phyloP scores from a whole-genome alignment of 78 protist genomes.

The Dictyostelium citrinum region DNA sequence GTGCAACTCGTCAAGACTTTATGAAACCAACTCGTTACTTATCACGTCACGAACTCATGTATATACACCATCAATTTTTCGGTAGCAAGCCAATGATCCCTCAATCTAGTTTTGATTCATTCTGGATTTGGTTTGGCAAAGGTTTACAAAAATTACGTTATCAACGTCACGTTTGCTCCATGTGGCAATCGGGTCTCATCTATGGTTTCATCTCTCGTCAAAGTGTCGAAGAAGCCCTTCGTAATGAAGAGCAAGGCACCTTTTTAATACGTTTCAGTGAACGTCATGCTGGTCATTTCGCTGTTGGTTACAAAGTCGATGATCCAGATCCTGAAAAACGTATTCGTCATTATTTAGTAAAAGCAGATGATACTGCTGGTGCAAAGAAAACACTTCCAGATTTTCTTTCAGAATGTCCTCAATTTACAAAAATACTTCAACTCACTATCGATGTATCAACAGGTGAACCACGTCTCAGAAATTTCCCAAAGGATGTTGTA shows the following conservation, averaged over 20 bases:
- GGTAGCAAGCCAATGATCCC: conserved; percentile 49
- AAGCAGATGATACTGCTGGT: conserved; percentile 40
- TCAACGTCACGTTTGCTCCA: conserved; percentile 74
- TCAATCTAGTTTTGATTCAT: conserved; percentile 65
- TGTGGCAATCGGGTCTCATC: conserved; percentile 80
- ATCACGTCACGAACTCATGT: conserved; percentile 72
- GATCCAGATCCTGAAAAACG: conserved; percentile 59
- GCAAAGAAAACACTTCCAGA: conserved; percentile 81
- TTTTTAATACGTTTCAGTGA: conserved; percentile 81
- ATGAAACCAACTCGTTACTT: conserved; percentile 78
- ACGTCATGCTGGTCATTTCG: conserved; percentile 82
- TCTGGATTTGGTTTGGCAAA: conserved; percentile 86
- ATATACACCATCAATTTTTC: conserved; percentile 76
- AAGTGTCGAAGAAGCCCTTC: conserved; percentile 57
- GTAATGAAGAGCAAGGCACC: conserved; percentile 76
- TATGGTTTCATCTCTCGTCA: conserved; percentile 81
- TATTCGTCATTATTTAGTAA: conserved; percentile 78
- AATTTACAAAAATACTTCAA: conserved; percentile 69
- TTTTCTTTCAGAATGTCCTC: conserved; percentile 78
- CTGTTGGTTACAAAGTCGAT: conserved; percentile 57
- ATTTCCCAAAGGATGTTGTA: conserved; percentile 75
- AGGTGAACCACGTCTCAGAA: conserved; percentile 63
- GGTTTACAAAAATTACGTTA: conserved; percentile 82
- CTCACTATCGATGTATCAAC: conserved; percentile 55
- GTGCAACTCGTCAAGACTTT: conserved; percentile 82